These are phyloP conservation scores for Arabis hirsuta DNA, from an alignment of 345 rosid species.

Conservation along the genomic window DNA sequence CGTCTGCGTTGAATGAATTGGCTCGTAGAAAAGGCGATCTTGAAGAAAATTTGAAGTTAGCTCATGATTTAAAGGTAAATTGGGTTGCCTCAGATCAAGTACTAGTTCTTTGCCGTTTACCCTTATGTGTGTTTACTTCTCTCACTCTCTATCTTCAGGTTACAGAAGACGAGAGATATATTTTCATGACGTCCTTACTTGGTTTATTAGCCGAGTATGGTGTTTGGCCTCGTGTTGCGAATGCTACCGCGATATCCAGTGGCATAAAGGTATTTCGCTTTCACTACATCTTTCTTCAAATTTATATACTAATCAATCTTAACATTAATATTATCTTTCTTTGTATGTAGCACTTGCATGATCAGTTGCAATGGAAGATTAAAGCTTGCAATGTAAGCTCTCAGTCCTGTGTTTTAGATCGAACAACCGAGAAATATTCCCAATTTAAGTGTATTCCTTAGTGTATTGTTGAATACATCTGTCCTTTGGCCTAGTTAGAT, in stretches of 20 bases:
- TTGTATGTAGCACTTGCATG: constrained; percentile 69
- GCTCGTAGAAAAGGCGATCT: constrained; percentile 80
- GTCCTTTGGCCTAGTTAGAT: constrained; percentile 9
- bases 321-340: constrained; percentile 10
- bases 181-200: constrained; percentile 86
- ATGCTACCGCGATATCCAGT: constrained; percentile 68
- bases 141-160: constrained; percentile 52
- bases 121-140: not conserved
- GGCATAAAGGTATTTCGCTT: constrained; percentile 67
- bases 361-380: constrained; percentile 86
- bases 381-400: constrained; percentile 77
- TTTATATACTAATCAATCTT: not conserved
- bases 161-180: constrained; percentile 78
- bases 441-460: not conserved
- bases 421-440: not conserved
- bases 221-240: constrained; percentile 68
- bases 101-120: not conserved
- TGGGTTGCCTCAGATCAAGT: not conserved
- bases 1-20: constrained; percentile 75
- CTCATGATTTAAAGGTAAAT: constrained; percentile 82
- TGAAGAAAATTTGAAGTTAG: constrained; percentile 76
- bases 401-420: constrained; percentile 28
- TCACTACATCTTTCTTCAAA: constrained; percentile 19
- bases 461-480: constrained; percentile 21
- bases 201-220: constrained; percentile 85